Evolutionary conservation across 2,329 filamentous ascomycete genomes (phyloP), one percentile per base, ranked within the genome.

Genomic region (Clathrospora elynae): DNA sequence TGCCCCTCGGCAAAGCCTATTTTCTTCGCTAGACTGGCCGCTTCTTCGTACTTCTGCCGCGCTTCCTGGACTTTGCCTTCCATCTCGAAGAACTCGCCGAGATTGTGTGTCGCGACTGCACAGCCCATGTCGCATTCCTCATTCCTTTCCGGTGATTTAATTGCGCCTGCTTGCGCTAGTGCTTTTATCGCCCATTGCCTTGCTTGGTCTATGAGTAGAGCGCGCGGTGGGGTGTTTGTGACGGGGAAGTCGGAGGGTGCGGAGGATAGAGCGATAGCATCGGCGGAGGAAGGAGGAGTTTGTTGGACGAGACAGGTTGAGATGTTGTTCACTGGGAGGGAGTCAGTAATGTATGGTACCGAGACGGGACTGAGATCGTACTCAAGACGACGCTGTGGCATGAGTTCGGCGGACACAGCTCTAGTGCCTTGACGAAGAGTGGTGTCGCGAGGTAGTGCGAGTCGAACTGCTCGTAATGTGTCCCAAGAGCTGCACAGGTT

Each of bases 101-200:
- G 80, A 64, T 95, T 95, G 68, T 89, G 87, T n/a, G 88, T 83
- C 6, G 91, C 87, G 5, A 86, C 87, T 2, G 86, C 87, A 62
- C 91, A 96, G 1, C 86, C 88, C 42, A 86, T 71, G 66, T 95
- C 90, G 62, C 92, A 96, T 62, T 95, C 89, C 35, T 85, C 78
- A 2, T 83, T 88, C 26, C 88, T 78, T 3, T 82, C 74, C 0
- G 87, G 81, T 3, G 84, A 81, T 41, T 78, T 71, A 28, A 95
- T 85, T 18, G 81, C 79, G 6, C 76, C 76, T 1, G 85, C 83
- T 42, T 90, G 80, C 14, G 78, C 75, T 22, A 91, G 73, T 2
- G 90, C 87, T 62, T 92, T 92, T 36, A 80, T 73, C 5, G 89
- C 88, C 91, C 91, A 96, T 53, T 83, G 80, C 23, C 80, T 78